Conservation (phyloP, 169 alveolate genomes). For the Plasmodium inui region DNA sequence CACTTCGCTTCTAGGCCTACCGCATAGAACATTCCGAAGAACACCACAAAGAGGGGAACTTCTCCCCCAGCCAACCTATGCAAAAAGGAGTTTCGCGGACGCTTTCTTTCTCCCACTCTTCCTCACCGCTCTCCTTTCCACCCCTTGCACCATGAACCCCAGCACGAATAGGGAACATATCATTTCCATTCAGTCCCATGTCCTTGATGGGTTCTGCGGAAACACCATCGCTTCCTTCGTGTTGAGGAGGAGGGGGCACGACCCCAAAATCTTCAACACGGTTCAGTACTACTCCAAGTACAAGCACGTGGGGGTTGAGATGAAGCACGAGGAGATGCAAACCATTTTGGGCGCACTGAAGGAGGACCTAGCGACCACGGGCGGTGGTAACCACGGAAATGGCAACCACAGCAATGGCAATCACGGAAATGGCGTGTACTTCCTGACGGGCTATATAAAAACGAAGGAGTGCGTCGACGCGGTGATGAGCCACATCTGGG, state of each 20-base stretch:
- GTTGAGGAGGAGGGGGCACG: slow-evolving; percentile 68
- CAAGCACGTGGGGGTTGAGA: slow-evolving; percentile 50
- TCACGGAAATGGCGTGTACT: slow-evolving; percentile 7
- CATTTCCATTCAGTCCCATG: slow-evolving; percentile 67
- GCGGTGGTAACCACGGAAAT: neutral
- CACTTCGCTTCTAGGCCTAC: neutral
- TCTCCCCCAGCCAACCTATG: neutral
- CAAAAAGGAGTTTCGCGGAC: no score
- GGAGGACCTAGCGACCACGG: neutral
- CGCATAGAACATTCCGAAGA: neutral
- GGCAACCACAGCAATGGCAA: neutral
- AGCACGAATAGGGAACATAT: slow-evolving; percentile 25
- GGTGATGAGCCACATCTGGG: slow-evolving; percentile 17
- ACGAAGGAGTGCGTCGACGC: slow-evolving; percentile 47
- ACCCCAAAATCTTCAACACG: slow-evolving; percentile 49
- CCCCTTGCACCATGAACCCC: neutral
- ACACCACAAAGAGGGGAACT: neutral
- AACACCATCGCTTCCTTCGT: slow-evolving; percentile 62
- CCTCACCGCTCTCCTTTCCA: neutral
- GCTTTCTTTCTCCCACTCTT: neutral
- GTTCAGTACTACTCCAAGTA: slow-evolving; percentile 71
- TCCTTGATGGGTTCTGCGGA: slow-evolving; percentile 72
- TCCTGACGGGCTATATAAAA: slow-evolving; percentile 51
- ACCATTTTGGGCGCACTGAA: slow-evolving; percentile 10
- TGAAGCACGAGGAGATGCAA: slow-evolving; percentile 15